Evolutionary conservation across 805 yeast species (phyloP), one percentile per base, ranked within the genome.

Genomic region (Suhomyces faveliae): DNA sequence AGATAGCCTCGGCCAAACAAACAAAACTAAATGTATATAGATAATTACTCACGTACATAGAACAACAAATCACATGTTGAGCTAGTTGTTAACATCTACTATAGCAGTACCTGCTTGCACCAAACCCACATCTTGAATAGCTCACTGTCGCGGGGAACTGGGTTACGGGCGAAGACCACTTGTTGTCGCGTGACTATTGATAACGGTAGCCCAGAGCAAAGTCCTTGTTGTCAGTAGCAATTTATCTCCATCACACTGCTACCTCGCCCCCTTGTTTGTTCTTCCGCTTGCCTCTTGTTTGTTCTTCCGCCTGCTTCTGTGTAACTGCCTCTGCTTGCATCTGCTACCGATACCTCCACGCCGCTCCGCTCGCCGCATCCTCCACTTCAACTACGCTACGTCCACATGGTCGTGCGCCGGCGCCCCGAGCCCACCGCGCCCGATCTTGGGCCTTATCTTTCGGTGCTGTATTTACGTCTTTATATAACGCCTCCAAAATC

Each of bases 1-100:
- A 33, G 55, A 23, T 52, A 40, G 25, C 15, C 7, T 7, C 27
- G 27, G n/a, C n/a, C 30, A 15, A n/a, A 27, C 5, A 27, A 13
- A 27, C 9, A 7, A 5, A n/a, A n/a, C 30, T 4, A 27, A 7
- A n/a, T 27, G 30, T 27, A 27, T 9, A 27, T 27, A 27, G 15
- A 25, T 13, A 25, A 7, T 10, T 9, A 24, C 25, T 4, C 25
- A 25, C n/a, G 5, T 12, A 5, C 11, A 25, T 25, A 25, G 30
- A n/a, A 13, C 12, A n/a, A 27, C n/a, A n/a, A n/a, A n/a, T n/a
- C n/a, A n/a, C n/a, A n/a, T n/a, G n/a, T n/a, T n/a, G n/a, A n/a
- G n/a, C n/a, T n/a, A n/a, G n/a, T n/a, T n/a, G n/a, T n/a, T n/a
- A n/a, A n/a, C n/a, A n/a, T n/a, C n/a, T n/a, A n/a, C n/a, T n/a